Evolutionary conservation across 225 moss, liverwort and hornwort species (phyloP).

Genomic region (Polytrichum commune): DNA sequence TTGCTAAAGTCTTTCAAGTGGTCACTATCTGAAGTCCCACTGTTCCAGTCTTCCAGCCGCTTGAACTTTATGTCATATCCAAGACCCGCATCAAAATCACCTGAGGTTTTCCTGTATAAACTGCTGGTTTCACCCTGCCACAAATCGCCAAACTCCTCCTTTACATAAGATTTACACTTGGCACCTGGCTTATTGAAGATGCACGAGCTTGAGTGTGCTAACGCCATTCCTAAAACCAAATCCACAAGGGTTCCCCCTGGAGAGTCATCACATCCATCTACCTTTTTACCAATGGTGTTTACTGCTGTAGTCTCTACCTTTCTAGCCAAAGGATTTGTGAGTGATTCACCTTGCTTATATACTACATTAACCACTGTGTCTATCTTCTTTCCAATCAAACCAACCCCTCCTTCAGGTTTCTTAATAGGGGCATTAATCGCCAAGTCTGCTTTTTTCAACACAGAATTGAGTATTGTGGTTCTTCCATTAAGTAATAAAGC

Average conservation of each 20-base stretch:
- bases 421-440: constrained; percentile 30
- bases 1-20: constrained; percentile 72
- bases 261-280: constrained; percentile 73
- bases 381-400: constrained; percentile 41
- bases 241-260: constrained; percentile 91
- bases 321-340: constrained; percentile 38
- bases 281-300: constrained; percentile 56
- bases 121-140: constrained; percentile 65
- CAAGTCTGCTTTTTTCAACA: constrained; percentile 40
- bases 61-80: constrained; percentile 60
- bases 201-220: constrained; percentile 79
- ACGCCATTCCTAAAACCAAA: constrained; percentile 93
- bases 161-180: constrained; percentile 66
- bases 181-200: constrained; percentile 66
- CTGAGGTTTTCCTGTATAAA: constrained; percentile 52
- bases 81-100: constrained; percentile 57
- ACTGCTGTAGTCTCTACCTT: constrained; percentile 41
- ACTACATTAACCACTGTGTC: constrained; percentile 52
- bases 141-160: constrained; percentile 56
- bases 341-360: constrained; percentile 46
- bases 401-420: constrained; percentile 40
- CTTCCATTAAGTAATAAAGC: constrained; percentile 77
- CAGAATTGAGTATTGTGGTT: constrained; percentile 60
- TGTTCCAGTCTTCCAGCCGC: constrained; percentile 68
- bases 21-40: constrained; percentile 47